A percentile compares a stretch with the other conserved stretches of the same genome.
These are phyloP conservation scores for Talaromyces liani DNA, from an alignment of 495 filamentous ascomycete species.

Conservation along the genomic window DNA sequence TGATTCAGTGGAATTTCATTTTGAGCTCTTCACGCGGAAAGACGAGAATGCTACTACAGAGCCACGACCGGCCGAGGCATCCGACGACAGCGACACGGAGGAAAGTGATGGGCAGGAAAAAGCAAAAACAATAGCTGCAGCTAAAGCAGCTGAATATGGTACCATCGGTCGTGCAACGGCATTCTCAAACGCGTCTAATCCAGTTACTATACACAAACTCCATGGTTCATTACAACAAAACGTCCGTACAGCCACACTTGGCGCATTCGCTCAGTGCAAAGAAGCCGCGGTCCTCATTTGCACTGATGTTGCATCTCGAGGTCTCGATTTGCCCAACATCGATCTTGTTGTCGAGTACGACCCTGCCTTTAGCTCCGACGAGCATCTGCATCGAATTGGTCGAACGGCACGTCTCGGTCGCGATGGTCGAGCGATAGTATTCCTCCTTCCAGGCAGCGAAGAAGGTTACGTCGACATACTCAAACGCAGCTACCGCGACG, in stretches of 20 bases:
- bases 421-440: constrained; percentile 78
- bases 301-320: constrained; percentile 91
- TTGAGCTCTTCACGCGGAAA: constrained; percentile 67
- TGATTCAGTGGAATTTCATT: constrained; percentile 95
- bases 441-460: constrained; percentile 83
- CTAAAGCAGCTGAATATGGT: constrained; percentile 28
- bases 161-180: constrained; percentile 44
- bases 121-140: constrained; percentile 14
- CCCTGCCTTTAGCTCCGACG: constrained; percentile 80
- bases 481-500: constrained; percentile 48
- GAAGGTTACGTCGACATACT: constrained; percentile 81
- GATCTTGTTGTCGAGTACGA: constrained; percentile 94
- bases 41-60: constrained; percentile 23
- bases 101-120: constrained; percentile 9
- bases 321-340: constrained; percentile 87
- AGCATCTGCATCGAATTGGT: constrained; percentile 90
- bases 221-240: constrained; percentile 91
- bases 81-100: constrained; percentile 16
- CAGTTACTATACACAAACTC: constrained; percentile 70
- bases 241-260: constrained; percentile 75
- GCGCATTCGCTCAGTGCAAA: constrained; percentile 57
- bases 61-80: constrained; percentile 15
- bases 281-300: constrained; percentile 76
- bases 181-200: constrained; percentile 43
- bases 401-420: constrained; percentile 90